Evolutionary conservation across 768 basidiomycete species (phyloP).

Genomic region (Tubosaeta brunneosetosa): DNA sequence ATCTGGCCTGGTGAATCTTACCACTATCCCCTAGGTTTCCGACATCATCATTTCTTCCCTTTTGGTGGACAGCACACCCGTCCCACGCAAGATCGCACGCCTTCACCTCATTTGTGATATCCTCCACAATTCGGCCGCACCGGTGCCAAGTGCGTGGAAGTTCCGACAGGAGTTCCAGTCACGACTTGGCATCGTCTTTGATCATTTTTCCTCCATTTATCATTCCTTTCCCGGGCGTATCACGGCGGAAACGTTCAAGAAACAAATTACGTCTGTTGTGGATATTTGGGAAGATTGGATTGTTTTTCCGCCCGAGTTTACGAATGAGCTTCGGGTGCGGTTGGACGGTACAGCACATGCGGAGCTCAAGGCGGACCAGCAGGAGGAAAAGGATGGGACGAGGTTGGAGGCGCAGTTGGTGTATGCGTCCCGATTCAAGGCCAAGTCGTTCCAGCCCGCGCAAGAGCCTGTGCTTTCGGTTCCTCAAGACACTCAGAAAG

Average conservation of each 20-base stretch:
- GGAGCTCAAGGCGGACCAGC: conserved; percentile 26
- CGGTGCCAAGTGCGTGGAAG: conserved; percentile 96
- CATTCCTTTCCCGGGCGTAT: conserved; percentile 95
- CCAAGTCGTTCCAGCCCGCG: conserved; percentile 73
- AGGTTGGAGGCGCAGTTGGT: conserved; percentile 26
- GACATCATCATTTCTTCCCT: conserved; percentile 89
- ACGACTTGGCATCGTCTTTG: conserved; percentile 89
- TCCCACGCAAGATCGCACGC: conserved; percentile 95
- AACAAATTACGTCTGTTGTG: conserved; percentile 81
- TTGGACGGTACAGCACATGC: conserved; percentile 56
- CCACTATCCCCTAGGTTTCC: conserved; percentile 53
- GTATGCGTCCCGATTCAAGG: conserved; percentile 65
- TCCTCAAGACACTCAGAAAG: conserved; percentile 30
- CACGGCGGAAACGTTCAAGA: conserved; percentile 94
- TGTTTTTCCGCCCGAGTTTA: conserved; percentile 87
- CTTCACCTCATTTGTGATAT: conserved; percentile 97
- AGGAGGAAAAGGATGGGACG: conserved; percentile 17
- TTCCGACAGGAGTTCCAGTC: conserved; percentile 93
- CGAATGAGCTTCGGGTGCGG: conserved; percentile 62
- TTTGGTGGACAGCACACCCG: conserved; percentile 85
- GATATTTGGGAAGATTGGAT: conserved; percentile 99
- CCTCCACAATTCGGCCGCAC: conserved; percentile 91
- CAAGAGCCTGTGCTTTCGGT: conserved; percentile 33
- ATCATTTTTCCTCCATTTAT: conserved; percentile 91
- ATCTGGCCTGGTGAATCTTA: background rate